Evolutionary conservation across 2,329 filamentous ascomycete species (phyloP).

Genomic region (Beauveria bassiana): DNA sequence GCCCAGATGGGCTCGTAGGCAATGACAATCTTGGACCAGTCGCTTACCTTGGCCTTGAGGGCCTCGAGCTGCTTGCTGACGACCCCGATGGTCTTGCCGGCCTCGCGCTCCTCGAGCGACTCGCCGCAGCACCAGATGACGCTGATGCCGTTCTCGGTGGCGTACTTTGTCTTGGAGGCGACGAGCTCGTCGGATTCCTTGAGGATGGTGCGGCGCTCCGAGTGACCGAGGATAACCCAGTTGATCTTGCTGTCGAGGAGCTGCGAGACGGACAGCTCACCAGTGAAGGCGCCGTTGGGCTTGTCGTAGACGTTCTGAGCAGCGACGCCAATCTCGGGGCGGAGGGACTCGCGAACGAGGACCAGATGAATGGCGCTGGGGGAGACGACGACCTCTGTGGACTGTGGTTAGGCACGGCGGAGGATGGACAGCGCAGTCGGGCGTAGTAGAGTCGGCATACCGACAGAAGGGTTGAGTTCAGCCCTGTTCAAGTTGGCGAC

Average conservation of each 20-base stretch:
- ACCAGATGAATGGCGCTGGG: conserved; percentile 88
- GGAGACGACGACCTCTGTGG: conserved; percentile 83
- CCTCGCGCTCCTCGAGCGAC: conserved; percentile 86
- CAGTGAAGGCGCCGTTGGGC: conserved; percentile 93
- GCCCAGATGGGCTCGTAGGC: conserved; percentile 99
- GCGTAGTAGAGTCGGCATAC: conserved; percentile 38
- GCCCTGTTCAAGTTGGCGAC: conserved; percentile 83
- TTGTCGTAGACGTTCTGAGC: conserved; percentile 98
- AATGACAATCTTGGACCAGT: conserved; percentile 93
- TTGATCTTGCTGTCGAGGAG: conserved; percentile 81
- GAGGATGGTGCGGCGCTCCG: conserved; percentile 85
- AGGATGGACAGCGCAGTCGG: conserved; percentile 8
- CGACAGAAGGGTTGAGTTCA: conserved; percentile 66
- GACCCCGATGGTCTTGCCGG: conserved; percentile 74
- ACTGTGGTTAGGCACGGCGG: conserved; percentile 11
- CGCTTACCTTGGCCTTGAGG: conserved; percentile 65
- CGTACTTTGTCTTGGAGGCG: conserved; percentile 89
- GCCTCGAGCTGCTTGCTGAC: conserved; percentile 80
- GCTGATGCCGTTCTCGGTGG: conserved; percentile 74
- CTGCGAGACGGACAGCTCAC: conserved; percentile 89
- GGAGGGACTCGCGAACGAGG: conserved; percentile 71
- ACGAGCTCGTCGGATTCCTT: conserved; percentile 80
- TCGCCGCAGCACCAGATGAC: conserved; percentile 98
- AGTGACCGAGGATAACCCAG: conserved; percentile 92
- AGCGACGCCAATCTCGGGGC: conserved; percentile 71